These are phyloP conservation scores for Hymenoscyphus fraxineus DNA, from an alignment of 2,329 filamentous ascomycete genomes.

Conservation along the genomic window DNA sequence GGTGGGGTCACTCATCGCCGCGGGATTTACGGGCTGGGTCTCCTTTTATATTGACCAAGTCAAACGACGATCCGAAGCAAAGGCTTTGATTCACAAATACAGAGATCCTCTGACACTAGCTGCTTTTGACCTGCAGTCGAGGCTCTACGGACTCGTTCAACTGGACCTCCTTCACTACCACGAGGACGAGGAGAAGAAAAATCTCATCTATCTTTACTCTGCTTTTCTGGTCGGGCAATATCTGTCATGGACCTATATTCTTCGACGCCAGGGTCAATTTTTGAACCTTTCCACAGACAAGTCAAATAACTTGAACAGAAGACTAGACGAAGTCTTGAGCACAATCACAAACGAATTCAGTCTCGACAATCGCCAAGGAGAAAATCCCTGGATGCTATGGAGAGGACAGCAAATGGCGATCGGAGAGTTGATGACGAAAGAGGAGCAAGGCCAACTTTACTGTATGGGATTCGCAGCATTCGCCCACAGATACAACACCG, in stretches of 20 bases:
- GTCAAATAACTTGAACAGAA: slow-evolving; percentile 16
- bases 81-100: slow-evolving; percentile 29
- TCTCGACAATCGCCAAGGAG: slow-evolving; percentile 14
- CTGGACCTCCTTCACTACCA: slow-evolving; percentile 17
- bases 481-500: slow-evolving; percentile 18
- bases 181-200: slow-evolving; percentile 21
- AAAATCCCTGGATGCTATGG: slow-evolving; percentile 30
- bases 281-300: slow-evolving; percentile 27
- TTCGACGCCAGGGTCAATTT: slow-evolving; percentile 29
- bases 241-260: slow-evolving; percentile 28
- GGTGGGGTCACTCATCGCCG: slow-evolving; percentile 26
- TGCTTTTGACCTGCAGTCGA: slow-evolving; percentile 26
- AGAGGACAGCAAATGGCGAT: slow-evolving; percentile 31
- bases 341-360: slow-evolving; percentile 21
- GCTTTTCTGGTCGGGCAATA: slow-evolving; percentile 29
- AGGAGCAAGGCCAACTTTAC: slow-evolving; percentile 24
- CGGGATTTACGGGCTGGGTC: slow-evolving; percentile 30
- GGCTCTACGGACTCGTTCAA: slow-evolving; percentile 25
- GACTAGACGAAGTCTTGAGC: slow-evolving; percentile 22
- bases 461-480: slow-evolving; percentile 28
- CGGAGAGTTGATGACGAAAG: slow-evolving; percentile 27
- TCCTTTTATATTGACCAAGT: slow-evolving; percentile 29
- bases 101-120: slow-evolving; percentile 28
- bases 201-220: slow-evolving; percentile 26
- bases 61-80: slow-evolving; percentile 25